These are phyloP conservation scores for Blastomyces emzantsi DNA, from an alignment of 2,329 filamentous ascomycete species.

Conservation along the genomic window DNA sequence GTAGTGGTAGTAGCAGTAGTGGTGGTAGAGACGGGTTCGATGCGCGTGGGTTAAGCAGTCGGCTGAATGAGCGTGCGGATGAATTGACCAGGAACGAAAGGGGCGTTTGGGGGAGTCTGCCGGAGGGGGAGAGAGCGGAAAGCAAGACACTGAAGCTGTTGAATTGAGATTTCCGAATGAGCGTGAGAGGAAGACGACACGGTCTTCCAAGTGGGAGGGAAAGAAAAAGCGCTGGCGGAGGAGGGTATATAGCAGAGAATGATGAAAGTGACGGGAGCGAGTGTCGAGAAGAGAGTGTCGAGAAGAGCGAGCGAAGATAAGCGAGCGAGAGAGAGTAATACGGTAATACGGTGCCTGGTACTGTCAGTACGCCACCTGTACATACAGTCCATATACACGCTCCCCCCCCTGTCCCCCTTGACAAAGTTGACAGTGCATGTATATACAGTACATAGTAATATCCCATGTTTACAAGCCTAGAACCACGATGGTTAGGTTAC, in stretches of 20 bases:
- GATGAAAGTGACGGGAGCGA: constrained; percentile 13
- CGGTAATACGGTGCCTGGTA: not conserved
- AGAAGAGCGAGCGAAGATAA: constrained; percentile 10
- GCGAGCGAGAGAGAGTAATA: constrained; percentile 9
- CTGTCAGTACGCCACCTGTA: too few species aligned
- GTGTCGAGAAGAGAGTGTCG: constrained; percentile 15
- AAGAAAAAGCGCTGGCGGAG: constrained; percentile 19
- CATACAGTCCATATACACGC: too few species aligned
- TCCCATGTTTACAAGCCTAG: too few species aligned
- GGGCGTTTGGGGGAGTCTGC: not conserved
- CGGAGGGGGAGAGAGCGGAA: not conserved
- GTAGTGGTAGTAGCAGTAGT: not conserved
- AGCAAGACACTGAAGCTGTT: not conserved
- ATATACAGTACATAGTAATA: too few species aligned
- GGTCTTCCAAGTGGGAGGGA: constrained; percentile 35
- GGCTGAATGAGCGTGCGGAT: not conserved
- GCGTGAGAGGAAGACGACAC: constrained; percentile 31
- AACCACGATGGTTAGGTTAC: too few species aligned
- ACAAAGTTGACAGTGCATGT: too few species aligned
- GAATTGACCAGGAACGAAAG: not conserved
- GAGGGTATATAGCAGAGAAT: constrained; percentile 14
- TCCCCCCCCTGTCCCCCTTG: too few species aligned
- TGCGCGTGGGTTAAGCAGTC: not conserved
- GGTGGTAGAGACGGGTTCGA: not conserved
- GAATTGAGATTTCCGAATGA: constrained; percentile 31